Evolutionary conservation across 1,284 basidiomycete species (phyloP), one percentile per base, ranked within the genome.

Genomic region (Ustanciosporium gigantosporum): DNA sequence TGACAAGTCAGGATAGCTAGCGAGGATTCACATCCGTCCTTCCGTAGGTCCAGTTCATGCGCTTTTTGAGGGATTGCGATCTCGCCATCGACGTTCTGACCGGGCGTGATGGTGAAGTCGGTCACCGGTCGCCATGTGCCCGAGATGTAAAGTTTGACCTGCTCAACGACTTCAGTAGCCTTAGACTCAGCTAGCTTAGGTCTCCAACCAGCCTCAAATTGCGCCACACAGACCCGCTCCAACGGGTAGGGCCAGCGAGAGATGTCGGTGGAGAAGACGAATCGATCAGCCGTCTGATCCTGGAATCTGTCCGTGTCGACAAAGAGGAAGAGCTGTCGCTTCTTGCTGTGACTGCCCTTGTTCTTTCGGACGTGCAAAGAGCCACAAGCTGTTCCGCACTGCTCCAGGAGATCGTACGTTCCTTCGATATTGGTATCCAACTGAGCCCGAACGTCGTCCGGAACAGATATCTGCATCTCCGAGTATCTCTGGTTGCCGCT

Each of bases 301-400:
- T 62, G 37, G 53, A 67, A 68, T 8, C 68, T 60, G 20, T 66
- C 62, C 16, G 68, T 44, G 38, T 70, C 68, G 43, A 70, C 46
- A 41, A 70, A 68, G 39, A 70, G 59, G 58, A 55, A 70, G n/a
- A 68, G 44, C 15, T 42, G 44, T 9, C 53, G 47, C 11, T 80
- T 80, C 0, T 77, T 59, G 4, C 79, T 78, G 17, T 86, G 84
- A 14, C 80, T 80, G 0, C 77, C 56, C 4, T 79, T 79, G 17
- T 78, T 40, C 25, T 81, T 76, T 56, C 84, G 87, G 77, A 84
- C 86, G 79, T 95, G 91, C 29, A 96, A 81, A n/a, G 89, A 88
- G 21, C 84, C 83, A 73, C 89, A 90, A 1, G 93, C 90, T 0
- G 90, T 91, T 2, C 92, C 92, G 57, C 92, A 96, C 74, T 87